Percentiles rank a stretch among this genome's conserved stretches.
phyloP scores from a whole-genome alignment of 2,329 filamentous ascomycete species.

The Zelopaecilomyces penicillatus region DNA sequence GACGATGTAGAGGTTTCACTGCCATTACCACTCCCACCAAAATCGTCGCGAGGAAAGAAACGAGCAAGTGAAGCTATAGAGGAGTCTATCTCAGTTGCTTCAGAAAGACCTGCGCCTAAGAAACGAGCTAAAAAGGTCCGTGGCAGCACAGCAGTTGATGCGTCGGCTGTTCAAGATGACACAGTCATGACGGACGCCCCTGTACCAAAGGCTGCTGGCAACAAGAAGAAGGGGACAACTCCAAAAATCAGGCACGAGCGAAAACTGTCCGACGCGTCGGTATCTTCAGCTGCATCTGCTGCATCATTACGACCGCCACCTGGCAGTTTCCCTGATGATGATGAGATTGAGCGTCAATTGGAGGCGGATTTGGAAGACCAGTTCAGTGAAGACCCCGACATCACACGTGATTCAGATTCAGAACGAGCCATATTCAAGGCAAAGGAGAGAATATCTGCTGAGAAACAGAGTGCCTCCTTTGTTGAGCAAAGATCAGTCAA shows the following conservation, averaged over 20 bases:
- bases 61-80: conserved; percentile 53
- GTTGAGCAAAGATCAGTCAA: conserved; percentile 23
- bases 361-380: conserved; percentile 56
- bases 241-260: conserved; percentile 30
- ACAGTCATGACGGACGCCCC: conserved; percentile 30
- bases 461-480: conserved; percentile 17
- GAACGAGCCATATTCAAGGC: conserved; percentile 28
- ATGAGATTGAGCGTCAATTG: conserved; percentile 57
- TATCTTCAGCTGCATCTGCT: conserved; percentile 39
- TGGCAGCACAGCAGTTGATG: conserved; percentile 36
- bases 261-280: conserved; percentile 33
- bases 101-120: conserved; percentile 47
- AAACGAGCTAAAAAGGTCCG: conserved; percentile 47
- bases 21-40: conserved; percentile 19
- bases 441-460: conserved; percentile 18
- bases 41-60: conserved; percentile 49
- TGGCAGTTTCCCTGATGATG: conserved; percentile 46
- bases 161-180: conserved; percentile 32
- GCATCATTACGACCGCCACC: conserved; percentile 32
- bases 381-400: conserved; percentile 44
- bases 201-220: conserved; percentile 15
- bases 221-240: conserved; percentile 34
- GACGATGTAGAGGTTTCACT: conserved; percentile 9
- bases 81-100: conserved; percentile 32
- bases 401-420: conserved; percentile 37